Base-by-base conservation (phyloP, 306 rosid genomes). In the Corylus heterophylla region DNA sequence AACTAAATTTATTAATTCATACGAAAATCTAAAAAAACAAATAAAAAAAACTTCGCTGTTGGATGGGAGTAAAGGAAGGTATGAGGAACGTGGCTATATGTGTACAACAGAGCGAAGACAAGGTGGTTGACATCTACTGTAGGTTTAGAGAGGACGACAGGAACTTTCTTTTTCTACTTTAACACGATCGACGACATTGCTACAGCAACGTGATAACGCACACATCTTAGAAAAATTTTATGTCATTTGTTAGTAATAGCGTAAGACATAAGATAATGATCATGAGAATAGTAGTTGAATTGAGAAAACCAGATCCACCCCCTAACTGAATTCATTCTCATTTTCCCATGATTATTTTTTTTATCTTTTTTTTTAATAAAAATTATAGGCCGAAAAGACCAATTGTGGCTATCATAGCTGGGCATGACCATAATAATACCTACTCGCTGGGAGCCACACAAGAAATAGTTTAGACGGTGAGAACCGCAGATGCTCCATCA, bases 301-400 rank as follows among this genome's bases (percentile, higher is more conserved):
- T 44, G 27, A 44, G 9, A 18, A 17, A 42, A 68, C 25, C 29
- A 17, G 51, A 68, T 68, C 51, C 72, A 42, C 25, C 70, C 22
- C 44, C 37, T 66, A 55, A 42, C 7, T 42, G 52, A 25, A 25
- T 59, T 59, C 35, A 59, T 22, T 11, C 4, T 12, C 37, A 10
- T 59, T 59, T 5, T 25, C 16, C 45, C 12, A 12, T 27, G 27
- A 22, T 12, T 61, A 22, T 31, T 31, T 31, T 31, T 31, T 31
- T 31, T 31, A n/a, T 31, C 0, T 31, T 31, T 31, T 31, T 31
- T 29, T 29, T 2, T 31, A 31, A 31, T 31, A 31, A 31, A 31
- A 31, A 31, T 31, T 0, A 0, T 31, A 31, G 3, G 35, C 2
- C 2, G 2, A 0, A 3, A 31, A 31, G 0, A 31, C 2, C 0